These are phyloP conservation scores for Curvularia eragrostidis DNA, from an alignment of 2,329 filamentous ascomycete genomes.

Conservation along the genomic window DNA sequence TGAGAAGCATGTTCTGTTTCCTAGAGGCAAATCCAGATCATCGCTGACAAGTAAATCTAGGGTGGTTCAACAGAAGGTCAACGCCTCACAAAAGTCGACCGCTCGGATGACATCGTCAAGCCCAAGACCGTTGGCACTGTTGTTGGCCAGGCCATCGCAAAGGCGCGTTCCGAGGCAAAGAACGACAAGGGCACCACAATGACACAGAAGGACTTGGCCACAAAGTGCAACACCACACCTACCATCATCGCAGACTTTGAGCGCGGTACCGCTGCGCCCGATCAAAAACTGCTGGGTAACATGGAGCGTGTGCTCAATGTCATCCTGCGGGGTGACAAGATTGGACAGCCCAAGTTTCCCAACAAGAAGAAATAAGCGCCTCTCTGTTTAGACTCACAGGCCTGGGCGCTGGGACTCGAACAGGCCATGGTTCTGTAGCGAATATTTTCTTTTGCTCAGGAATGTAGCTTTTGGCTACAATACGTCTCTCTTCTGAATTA, in stretches of 20 bases:
- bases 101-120: slow-evolving; percentile 95
- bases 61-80: slow-evolving; percentile 74
- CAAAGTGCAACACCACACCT: slow-evolving; percentile 86
- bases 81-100: slow-evolving; percentile 96
- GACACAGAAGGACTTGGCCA: slow-evolving; percentile 88
- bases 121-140: slow-evolving; percentile 81
- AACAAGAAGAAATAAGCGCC: slow-evolving; percentile 63
- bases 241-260: slow-evolving; percentile 85
- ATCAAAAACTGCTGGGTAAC: slow-evolving; percentile 78
- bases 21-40: slow-evolving; percentile 1
- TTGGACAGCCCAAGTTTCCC: slow-evolving; percentile 81
- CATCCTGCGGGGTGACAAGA: slow-evolving; percentile 83
- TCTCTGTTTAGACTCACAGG: neutral
- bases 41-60: slow-evolving; percentile 23
- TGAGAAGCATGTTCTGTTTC: slow-evolving; percentile 1
- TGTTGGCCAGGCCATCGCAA: slow-evolving; percentile 83
- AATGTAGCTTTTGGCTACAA: slow-evolving; percentile 7
- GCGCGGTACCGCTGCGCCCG: slow-evolving; percentile 76
- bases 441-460: slow-evolving; percentile 1
- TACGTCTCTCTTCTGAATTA: slow-evolving; percentile 31
- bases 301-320: slow-evolving; percentile 89
- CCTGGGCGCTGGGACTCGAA: neutral
- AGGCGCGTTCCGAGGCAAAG: slow-evolving; percentile 78
- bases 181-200: slow-evolving; percentile 75
- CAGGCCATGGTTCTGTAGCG: neutral